phyloP scores from a whole-genome alignment of 345 rosid genomes.

The Toxicodendron radicans region DNA sequence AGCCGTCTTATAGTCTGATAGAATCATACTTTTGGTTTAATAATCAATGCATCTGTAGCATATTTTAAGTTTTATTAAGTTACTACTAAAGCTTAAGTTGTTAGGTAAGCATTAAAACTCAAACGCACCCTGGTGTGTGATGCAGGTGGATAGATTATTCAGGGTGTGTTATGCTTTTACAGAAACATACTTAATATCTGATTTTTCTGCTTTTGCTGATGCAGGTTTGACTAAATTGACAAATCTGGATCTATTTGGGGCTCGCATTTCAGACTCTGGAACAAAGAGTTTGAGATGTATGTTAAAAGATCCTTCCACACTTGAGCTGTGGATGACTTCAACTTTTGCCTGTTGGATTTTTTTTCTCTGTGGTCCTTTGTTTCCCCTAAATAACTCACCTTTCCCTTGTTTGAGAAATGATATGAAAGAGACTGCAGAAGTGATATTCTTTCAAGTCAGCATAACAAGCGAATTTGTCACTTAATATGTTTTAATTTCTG shows the following conservation, averaged over 20 bases:
- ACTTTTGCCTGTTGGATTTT: neutral
- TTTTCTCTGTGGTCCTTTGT: neutral
- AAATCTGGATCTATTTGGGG: slow-evolving; percentile 73
- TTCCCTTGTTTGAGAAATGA: neutral
- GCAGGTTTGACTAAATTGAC: slow-evolving; percentile 60
- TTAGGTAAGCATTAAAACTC: no score
- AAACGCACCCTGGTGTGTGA: no score
- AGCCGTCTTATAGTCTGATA: no score
- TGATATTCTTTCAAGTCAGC: neutral
- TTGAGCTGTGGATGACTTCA: neutral
- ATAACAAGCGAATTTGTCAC: neutral
- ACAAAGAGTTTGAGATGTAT: slow-evolving; percentile 46
- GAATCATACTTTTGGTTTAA: no score
- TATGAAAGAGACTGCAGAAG: neutral
- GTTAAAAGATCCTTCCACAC: neutral
- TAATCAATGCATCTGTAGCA: no score
- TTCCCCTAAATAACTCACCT: neutral
- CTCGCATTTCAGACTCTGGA: slow-evolving; percentile 75
- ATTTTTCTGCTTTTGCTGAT: slow-evolving; percentile 8
- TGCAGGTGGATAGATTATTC: no score
- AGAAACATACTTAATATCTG: neutral
- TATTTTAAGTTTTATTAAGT: no score
- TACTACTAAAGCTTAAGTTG: no score
- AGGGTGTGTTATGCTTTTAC: neutral
- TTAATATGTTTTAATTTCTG: neutral